Percentiles rank a stretch among this genome's conserved stretches.
phyloP scores from a whole-genome alignment of 2,329 filamentous ascomycete species.

The Xylariomycetidae sp. region DNA sequence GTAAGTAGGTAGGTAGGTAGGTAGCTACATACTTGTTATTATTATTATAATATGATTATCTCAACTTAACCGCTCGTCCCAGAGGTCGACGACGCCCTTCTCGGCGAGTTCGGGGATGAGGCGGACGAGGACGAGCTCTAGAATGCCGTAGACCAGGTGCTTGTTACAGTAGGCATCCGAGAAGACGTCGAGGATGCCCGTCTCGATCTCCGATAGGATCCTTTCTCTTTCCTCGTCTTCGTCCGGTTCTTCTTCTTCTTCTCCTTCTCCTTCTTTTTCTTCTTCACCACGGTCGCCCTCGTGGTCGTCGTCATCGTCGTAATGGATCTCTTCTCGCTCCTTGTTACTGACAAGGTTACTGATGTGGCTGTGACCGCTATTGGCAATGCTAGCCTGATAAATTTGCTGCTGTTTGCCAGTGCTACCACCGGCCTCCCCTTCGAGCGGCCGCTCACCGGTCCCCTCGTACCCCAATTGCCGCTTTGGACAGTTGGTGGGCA shows the following conservation, averaged over 20 bases:
- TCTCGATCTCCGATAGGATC: constrained; percentile 56
- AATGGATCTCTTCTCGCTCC: no score
- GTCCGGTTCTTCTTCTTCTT: constrained; percentile 11
- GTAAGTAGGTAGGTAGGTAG: no score
- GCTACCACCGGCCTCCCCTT: constrained; percentile 16
- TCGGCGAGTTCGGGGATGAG: constrained; percentile 80
- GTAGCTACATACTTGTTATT: no score
- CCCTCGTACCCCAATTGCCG: no score
- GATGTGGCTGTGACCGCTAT: neutral
- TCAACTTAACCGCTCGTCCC: constrained; percentile 62
- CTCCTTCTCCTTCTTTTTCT: constrained; percentile 9
- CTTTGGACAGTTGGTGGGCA: constrained; percentile 17
- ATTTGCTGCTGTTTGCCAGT: constrained; percentile 12
- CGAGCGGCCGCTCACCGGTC: no score
- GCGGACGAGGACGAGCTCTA: constrained; percentile 78
- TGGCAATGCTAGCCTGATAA: constrained; percentile 15
- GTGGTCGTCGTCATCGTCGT: no score
- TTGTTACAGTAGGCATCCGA: constrained; percentile 87
- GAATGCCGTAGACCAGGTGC: constrained; percentile 75
- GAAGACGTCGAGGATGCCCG: constrained; percentile 66
- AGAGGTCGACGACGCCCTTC: constrained; percentile 64
- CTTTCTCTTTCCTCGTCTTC: constrained; percentile 37
- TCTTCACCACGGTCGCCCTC: neutral
- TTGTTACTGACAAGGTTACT: no score
- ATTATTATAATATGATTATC: no score